Percentiles rank a stretch among this genome's conserved stretches.
Conservation (phyloP, 495 filamentous ascomycete species). For the Saxispiralis lemnorum region DNA sequence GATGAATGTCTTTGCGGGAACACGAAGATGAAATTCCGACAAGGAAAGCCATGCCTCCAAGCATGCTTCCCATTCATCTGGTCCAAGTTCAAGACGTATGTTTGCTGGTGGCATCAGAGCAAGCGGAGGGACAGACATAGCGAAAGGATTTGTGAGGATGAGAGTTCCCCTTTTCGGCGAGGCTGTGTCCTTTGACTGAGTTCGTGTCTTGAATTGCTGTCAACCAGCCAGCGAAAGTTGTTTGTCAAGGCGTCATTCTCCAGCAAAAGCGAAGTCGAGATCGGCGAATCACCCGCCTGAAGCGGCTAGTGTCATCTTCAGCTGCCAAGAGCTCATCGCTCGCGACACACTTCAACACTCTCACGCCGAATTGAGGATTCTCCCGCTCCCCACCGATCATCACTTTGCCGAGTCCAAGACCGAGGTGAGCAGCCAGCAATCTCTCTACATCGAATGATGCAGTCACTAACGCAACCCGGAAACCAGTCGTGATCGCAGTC, state of each 20-base stretch:
- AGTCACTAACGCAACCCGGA: not conserved
- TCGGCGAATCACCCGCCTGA: not conserved
- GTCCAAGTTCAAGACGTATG: slow-evolving; percentile 45
- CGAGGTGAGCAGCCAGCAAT: slow-evolving; percentile 24
- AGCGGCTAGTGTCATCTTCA: not conserved
- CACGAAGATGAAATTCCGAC: slow-evolving; percentile 41
- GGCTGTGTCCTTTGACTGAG: not conserved
- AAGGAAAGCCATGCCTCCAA: slow-evolving; percentile 61
- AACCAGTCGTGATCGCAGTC: slow-evolving; percentile 40
- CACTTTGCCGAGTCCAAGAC: slow-evolving; percentile 25
- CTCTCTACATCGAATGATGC: not conserved
- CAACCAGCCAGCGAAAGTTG: slow-evolving; percentile 28
- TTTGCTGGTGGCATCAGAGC: slow-evolving; percentile 55
- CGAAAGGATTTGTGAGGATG: too few relatives aligned
- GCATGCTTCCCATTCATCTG: slow-evolving; percentile 60
- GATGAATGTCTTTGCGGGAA: slow-evolving; percentile 36
- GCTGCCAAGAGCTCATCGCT: slow-evolving; percentile 2
- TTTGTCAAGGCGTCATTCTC: not conserved
- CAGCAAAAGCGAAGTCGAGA: too few relatives aligned
- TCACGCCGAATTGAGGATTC: not conserved
- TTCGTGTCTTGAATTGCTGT: slow-evolving; percentile 29
- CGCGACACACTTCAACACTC: slow-evolving; percentile 3
- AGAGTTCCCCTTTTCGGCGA: too few relatives aligned
- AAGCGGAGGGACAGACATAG: slow-evolving; percentile 43
- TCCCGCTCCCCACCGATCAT: slow-evolving; percentile 21